Evolutionary conservation across 2,329 filamentous ascomycete species (phyloP), one percentile per base, ranked within the genome.

Genomic region (Pestalotiopsis sp.): DNA sequence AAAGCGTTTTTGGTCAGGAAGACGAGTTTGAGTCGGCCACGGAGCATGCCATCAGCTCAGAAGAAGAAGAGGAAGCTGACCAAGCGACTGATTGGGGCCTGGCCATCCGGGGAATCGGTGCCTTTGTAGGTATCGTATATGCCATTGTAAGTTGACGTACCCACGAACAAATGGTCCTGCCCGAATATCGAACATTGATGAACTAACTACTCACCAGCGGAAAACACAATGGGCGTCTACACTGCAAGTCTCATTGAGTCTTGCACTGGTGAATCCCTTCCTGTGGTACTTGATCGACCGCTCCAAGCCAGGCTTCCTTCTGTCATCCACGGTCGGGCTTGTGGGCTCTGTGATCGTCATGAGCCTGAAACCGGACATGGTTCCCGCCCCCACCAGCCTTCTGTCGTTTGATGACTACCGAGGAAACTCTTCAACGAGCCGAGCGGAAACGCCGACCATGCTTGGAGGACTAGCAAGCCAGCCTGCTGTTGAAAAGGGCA

Each of bases 221-320:
- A 93, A 93, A 80, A 88, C 98, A 11, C 93, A 94, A 1, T 99
- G 96, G 96, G 88, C 95, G 75, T 98, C 95, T 9, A 96, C 94
- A 1, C 89, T 97, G n/a, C 96, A 99, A 80, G 90, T 97, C 23
- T 97, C 95, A 1, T 81, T 97, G 31, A 96, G 95, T 1, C 90
- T 99, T 63, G 93, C 94, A 25, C 89, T 98, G 69, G 93, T 92
- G 23, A 98, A 98, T 78, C 95, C 96, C 1, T 92, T 96, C 11
- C 84, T 99, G 20, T 99, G 96, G 96, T 99, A 97, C 81, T 86
- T 98, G 27, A 92, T 99, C 76, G 96, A 99, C 81, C 93, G 95
- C 64, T 96, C 94, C 61, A 91, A 90, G 73, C 88, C 94, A 0
- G 96, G 96, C 4, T 92, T 98, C 73, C 82, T 96, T 41, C 87